Evolutionary conservation across 768 basidiomycete species (phyloP), one percentile per base, ranked within the genome.

Genomic region (Solioccasus polychromus): DNA sequence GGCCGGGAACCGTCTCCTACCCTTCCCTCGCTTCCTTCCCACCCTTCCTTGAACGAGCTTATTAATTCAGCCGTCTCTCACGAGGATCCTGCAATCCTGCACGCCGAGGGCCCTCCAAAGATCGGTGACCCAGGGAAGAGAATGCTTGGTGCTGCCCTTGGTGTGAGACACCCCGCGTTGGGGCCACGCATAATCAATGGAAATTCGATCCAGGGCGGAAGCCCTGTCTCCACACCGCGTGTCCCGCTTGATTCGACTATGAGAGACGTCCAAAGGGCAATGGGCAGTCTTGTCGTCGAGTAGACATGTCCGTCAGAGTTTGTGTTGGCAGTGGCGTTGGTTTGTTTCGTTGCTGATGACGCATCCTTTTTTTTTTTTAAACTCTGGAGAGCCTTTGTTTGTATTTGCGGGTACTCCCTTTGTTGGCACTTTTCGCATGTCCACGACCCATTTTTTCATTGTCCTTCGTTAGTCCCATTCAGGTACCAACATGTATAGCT

Each of bases 81-180:
- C 43, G 66, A 77, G 15, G 85, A 89, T 63, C 85, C 86, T 17
- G 85, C 86, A 1, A 85, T 88, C 48, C 61, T 88, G 40, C 64
- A 68, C 17, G 65, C 68, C 3, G 61, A 64, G 34, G 60, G 65
- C n/a, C 83, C 82, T n/a, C 88, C 88, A 18, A 78, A 84, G 59
- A 90, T 92, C 55, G 90, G 90, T 28, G 88, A 92, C 65, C 87
- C 90, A 25, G 90, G 87, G 31, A 89, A 88, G 71, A 75, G 90
- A 59, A 92, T 92, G 89, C 74, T 92, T 19, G 91, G 88, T 32
- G 84, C 85, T 43, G 89, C 89, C 25, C 71, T 92, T 45, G 91
- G 90, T 35, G 77, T 92, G 49, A 77, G 89, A 67, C 88, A 90
- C 67, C 90, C 90, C 24, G 75, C 76, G 30, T 70, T 90, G 47